phyloP scores from a whole-genome alignment of 306 rosid genomes.

The Citrullus amarus region DNA sequence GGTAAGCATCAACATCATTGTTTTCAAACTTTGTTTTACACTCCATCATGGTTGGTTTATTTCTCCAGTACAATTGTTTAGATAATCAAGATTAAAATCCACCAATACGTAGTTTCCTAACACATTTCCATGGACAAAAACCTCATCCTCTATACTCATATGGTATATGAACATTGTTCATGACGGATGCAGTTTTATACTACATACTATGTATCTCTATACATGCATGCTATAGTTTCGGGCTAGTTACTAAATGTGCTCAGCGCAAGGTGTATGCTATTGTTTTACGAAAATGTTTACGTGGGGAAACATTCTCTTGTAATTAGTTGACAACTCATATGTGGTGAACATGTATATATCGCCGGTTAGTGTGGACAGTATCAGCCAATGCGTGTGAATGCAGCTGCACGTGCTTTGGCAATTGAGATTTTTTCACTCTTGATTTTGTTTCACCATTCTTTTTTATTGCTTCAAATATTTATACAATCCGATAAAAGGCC shows the following conservation, averaged over 20 bases:
- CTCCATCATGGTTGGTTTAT: background rate
- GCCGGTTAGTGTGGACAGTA: background rate
- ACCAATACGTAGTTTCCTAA: background rate
- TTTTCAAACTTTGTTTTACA: background rate
- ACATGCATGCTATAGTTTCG: background rate
- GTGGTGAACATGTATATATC: background rate
- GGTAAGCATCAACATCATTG: slow-evolving; percentile 24
- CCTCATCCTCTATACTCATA: background rate
- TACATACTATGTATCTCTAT: background rate
- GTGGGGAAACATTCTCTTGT: background rate
- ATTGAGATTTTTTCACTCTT: background rate
- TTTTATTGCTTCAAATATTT: background rate
- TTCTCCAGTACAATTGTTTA: background rate
- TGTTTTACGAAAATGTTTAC: background rate
- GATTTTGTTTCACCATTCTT: background rate
- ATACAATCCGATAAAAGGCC: background rate
- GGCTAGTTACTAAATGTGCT: background rate
- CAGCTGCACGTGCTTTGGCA: background rate
- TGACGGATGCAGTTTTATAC: background rate
- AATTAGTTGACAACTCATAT: background rate
- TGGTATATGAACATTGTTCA: background rate
- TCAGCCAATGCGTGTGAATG: background rate
- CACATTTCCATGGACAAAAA: background rate
- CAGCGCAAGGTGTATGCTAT: background rate
- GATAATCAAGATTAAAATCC: background rate